Conservation (phyloP, 2,329 filamentous ascomycete genomes). For the Penicillium sp. region DNA sequence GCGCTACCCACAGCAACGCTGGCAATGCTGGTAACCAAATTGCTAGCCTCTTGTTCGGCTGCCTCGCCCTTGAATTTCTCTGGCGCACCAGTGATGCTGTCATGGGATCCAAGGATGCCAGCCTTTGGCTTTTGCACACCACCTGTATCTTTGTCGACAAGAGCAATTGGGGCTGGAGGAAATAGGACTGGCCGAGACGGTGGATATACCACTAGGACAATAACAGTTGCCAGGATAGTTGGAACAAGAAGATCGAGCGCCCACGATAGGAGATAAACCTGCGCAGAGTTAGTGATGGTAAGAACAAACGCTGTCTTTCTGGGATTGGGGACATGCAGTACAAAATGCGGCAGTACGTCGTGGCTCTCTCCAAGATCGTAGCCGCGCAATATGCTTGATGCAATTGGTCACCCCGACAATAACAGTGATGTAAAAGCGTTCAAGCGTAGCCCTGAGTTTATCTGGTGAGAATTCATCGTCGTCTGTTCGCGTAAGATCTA, state of each 20-base stretch:
- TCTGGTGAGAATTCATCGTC: constrained; percentile 83
- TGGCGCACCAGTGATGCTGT: constrained; percentile 74
- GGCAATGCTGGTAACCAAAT: constrained; percentile 71
- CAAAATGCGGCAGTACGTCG: constrained; percentile 65
- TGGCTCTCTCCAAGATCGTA: constrained; percentile 75
- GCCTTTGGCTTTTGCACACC: constrained; percentile 73
- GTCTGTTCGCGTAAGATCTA: constrained; percentile 77
- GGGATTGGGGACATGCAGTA: constrained; percentile 37
- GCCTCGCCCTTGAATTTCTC: constrained; percentile 81
- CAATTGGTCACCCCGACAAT: constrained; percentile 62
- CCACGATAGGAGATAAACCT: constrained; percentile 64
- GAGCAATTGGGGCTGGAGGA: constrained; percentile 69
- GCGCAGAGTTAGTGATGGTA: neutral
- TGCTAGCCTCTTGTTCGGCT: constrained; percentile 76
- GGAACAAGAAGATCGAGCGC: constrained; percentile 67
- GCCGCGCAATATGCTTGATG: constrained; percentile 69
- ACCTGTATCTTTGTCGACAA: constrained; percentile 67
- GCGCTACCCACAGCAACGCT: constrained; percentile 70
- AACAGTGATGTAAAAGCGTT: constrained; percentile 78
- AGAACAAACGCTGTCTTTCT: neutral
- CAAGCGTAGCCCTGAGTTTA: constrained; percentile 72
- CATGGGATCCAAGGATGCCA: constrained; percentile 69
- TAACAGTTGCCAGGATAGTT: constrained; percentile 54
- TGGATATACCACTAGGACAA: constrained; percentile 65
- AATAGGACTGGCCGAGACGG: constrained; percentile 62